Evolutionary conservation across 1,139 yeast species (phyloP), one percentile per base, ranked within the genome.

Genomic region (Zhuliangozyma blackwelliae): DNA sequence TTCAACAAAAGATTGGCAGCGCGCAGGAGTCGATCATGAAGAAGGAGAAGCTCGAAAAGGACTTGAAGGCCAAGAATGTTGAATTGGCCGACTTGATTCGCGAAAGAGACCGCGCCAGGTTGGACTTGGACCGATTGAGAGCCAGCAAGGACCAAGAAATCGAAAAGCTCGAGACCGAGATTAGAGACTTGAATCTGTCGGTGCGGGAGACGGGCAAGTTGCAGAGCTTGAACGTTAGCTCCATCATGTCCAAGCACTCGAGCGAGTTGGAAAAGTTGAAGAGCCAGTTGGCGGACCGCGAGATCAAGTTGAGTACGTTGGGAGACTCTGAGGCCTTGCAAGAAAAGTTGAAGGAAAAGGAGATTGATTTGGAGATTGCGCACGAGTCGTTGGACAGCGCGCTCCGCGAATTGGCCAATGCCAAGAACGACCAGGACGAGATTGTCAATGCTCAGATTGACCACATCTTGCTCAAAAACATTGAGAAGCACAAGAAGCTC

Each of bases 11-110:
- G 59, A 95, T 94, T 7, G 84, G 90, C 23, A 84, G 95, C 43
- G 96, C 97, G 7, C 96, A 88, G 56, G 97, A 89, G 59, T 86
- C 96, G 0, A 79, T 89, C 44, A 84, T 84, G 49, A 84, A 82
- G 60, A 81, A 90, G 48, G 96, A 89, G 53, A 79, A 79, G 53
- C 65, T 86, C 29, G 96, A 89, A 59, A 79, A 85, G 44, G 96
- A 88, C 44, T 65, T 88, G 58, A 87, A 86, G 57, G 75, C 92
- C 11, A 89, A 89, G 63, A 89, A 87, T 54, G 72, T 88, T 37
- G 96, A 89, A 57, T 71, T 89, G 47, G 96, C 96, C 1, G 96
- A 88, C 52, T 72, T 89, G 51, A 88, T 88, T 42, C 76, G 95
- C 44, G 96, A 89, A 55, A 79, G 97, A 45, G 97, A 89, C 54